A percentile compares a stretch with the other conserved stretches of the same genome.
phyloP scores from a whole-genome alignment of 306 rosid species.

The Gynostemma pentaphyllum region DNA sequence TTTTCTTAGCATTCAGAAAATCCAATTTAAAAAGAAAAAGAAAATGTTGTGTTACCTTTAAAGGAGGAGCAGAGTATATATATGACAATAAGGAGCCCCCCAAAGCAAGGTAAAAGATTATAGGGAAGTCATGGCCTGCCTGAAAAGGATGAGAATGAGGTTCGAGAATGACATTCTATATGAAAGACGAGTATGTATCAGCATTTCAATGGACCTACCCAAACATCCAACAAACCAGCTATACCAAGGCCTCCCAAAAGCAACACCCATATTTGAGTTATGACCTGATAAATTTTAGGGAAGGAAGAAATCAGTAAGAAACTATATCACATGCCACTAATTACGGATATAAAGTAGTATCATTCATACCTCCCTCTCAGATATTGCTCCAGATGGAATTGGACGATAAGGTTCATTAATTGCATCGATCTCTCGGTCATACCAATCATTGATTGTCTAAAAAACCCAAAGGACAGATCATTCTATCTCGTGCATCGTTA shows the following conservation, averaged over 20 bases:
- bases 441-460: conserved; percentile 94
- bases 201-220: conserved; percentile 50
- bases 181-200: conserved; percentile 2
- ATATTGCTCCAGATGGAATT: conserved; percentile 91
- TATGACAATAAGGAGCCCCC: conserved; percentile 88
- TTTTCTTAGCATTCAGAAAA: conserved; percentile 16
- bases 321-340: background rate
- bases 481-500: conserved; percentile 3
- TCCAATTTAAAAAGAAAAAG: background rate
- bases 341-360: background rate
- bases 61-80: conserved; percentile 94
- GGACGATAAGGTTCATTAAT: conserved; percentile 98
- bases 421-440: conserved; percentile 95
- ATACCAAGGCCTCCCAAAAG: conserved; percentile 72
- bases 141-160: conserved; percentile 21
- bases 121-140: conserved; percentile 86
- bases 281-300: conserved; percentile 43
- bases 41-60: conserved; percentile 42
- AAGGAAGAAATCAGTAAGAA: background rate
- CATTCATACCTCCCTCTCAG: conserved; percentile 72
- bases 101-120: conserved; percentile 69
- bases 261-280: conserved; percentile 90
- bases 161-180: conserved; percentile 16
- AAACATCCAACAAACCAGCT: conserved; percentile 76
- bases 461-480: conserved; percentile 5